Base-by-base conservation (phyloP, 371 early-diverging fungal genomes). In the Coemansia sp. region DNA sequence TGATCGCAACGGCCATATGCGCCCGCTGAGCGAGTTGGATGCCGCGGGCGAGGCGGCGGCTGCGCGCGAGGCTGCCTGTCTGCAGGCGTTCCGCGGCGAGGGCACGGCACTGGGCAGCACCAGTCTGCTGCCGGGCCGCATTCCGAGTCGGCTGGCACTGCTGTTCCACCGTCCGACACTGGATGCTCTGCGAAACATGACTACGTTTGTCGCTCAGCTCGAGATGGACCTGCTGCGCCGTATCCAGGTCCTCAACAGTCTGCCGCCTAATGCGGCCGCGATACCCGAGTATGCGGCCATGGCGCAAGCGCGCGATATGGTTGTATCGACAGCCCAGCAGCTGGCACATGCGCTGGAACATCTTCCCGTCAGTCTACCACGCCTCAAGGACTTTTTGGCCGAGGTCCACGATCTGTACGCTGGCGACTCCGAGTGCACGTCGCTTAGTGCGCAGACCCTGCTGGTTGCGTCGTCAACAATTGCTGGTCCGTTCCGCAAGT, bases 291-390 rank as follows among this genome's bases (percentile, higher is more conserved):
- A 62, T 24, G 62, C 62, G 2, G 24, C 38, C 34, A 65, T 70
- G 59, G 40, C 55, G 31, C 48, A 40, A 12, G 47, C 75, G 24
- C 55, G 54, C 24, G 66, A 65, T 14, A 61, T 74, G 75, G 66
- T 74, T n/a, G 51, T 69, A 38, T 53, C 66, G 33, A 59, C 75
- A 8, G 71, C 75, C 5, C 62, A 69, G 58, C 75, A 74, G 59
- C 65, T 74, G 39, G 71, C 66, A 4, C 70, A 74, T 37, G 75
- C 75, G 32, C 71, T 74, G 4, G 75, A 69, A 62, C 55, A 69
- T 11, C 70, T 74, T 48, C 75, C 75, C 5, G 62, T 74, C 16
- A 60, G 75, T 39, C 58, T 74, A 53, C 61, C 57, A 48, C 64
- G 69, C 18, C 54, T 74, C 65, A 61, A 64, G 51, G 58, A 65